Evolutionary conservation across 2,329 filamentous ascomycete species (phyloP).

Genomic region (Alternaria hordeiaustralica): DNA sequence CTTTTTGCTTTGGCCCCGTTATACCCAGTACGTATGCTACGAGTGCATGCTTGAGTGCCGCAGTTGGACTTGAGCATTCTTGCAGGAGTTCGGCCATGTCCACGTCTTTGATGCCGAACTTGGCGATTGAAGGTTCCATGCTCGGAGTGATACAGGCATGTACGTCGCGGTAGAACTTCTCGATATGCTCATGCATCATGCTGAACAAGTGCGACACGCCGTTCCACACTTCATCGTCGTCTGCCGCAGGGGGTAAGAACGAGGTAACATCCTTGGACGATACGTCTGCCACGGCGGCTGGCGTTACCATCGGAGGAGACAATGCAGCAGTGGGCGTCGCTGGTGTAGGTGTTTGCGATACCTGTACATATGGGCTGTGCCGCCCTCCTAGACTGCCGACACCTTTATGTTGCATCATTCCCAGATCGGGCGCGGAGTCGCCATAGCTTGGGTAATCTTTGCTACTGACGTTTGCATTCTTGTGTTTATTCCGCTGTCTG

Average conservation of each 20-base stretch:
- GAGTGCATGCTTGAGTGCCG: slow-evolving; percentile 42
- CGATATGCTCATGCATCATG: slow-evolving; percentile 37
- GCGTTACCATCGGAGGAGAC: slow-evolving; percentile 1
- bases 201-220: slow-evolving; percentile 33
- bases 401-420: slow-evolving; percentile 30
- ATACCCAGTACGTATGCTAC: slow-evolving; percentile 32
- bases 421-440: slow-evolving; percentile 34
- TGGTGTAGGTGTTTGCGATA: slow-evolving; percentile 32
- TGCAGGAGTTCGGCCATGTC: slow-evolving; percentile 37
- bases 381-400: slow-evolving; percentile 14
- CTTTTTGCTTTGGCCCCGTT: slow-evolving; percentile 22
- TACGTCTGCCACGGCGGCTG: slow-evolving; percentile 8
- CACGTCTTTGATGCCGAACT: slow-evolving; percentile 30
- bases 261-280: slow-evolving; percentile 22
- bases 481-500: slow-evolving; percentile 29
- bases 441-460: slow-evolving; percentile 21
- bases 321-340: neutral
- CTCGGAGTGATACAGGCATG: slow-evolving; percentile 43
- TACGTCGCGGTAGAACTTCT: slow-evolving; percentile 44
- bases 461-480: slow-evolving; percentile 3
- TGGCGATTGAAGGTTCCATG: slow-evolving; percentile 37
- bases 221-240: slow-evolving; percentile 28
- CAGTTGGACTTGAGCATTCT: slow-evolving; percentile 30
- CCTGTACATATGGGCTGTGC: slow-evolving; percentile 34
- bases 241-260: slow-evolving; percentile 33